Evolutionary conservation across 352 stramenopile species (phyloP).

Genomic region (Pythium chondricola): DNA sequence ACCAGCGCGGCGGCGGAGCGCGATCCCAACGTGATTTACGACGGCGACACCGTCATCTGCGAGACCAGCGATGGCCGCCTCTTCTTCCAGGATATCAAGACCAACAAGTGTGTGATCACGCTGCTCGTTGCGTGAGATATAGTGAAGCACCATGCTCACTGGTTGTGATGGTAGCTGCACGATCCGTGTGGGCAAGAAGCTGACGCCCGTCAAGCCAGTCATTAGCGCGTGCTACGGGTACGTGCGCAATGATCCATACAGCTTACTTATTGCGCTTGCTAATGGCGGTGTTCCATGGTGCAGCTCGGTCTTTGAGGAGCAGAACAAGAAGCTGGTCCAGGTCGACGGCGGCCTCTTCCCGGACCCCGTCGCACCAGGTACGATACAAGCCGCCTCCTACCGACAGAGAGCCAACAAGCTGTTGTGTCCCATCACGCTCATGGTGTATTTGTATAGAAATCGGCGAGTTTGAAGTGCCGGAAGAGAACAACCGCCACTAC

Average conservation of each 20-base stretch:
- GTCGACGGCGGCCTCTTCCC: conserved; percentile 74
- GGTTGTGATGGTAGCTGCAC: conserved; percentile 16
- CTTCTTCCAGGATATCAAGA: conserved; percentile 77
- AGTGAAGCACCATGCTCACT: not conserved
- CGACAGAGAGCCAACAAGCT: no score
- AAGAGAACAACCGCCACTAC: conserved; percentile 78
- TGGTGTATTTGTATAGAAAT: conserved; percentile 39
- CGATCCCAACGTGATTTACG: conserved; percentile 72
- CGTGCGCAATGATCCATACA: not conserved
- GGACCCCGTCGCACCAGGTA: conserved; percentile 71
- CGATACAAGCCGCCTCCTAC: no score
- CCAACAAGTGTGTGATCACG: conserved; percentile 51
- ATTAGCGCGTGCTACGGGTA: conserved; percentile 75
- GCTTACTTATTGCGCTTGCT: not conserved
- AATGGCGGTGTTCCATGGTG: not conserved
- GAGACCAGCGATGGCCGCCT: conserved; percentile 79
- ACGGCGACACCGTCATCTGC: conserved; percentile 83
- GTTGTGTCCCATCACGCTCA: no score
- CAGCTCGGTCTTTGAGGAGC: conserved; percentile 77
- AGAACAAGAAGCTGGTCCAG: conserved; percentile 72
- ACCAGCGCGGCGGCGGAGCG: conserved; percentile 15
- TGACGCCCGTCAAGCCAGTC: conserved; percentile 56
- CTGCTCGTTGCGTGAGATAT: no score
- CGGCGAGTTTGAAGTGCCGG: conserved; percentile 69
- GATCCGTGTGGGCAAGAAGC: conserved; percentile 80